Percentiles rank a stretch among this genome's conserved stretches.
These are phyloP conservation scores for Didymella segeticola DNA, from an alignment of 2,329 filamentous ascomycete species.

Conservation along the genomic window DNA sequence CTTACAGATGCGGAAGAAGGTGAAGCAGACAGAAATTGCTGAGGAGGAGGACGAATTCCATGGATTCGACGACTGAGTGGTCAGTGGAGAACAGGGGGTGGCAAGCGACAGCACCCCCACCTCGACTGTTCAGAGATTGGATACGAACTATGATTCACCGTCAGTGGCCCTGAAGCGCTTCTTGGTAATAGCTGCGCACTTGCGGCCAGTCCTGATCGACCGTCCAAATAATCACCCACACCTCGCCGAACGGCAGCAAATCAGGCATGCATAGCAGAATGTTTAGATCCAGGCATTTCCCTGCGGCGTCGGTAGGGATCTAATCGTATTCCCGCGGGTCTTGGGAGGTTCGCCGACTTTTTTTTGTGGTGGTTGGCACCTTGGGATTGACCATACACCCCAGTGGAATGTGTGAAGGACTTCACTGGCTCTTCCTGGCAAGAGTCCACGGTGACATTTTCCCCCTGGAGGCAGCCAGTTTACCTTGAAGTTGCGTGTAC, in stretches of 20 bases:
- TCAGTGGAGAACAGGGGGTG: neutral
- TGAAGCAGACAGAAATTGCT: constrained; percentile 33
- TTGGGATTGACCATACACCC: no score
- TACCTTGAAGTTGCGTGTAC: no score
- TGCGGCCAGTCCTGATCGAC: neutral
- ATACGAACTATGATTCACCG: neutral
- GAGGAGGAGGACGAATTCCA: constrained; percentile 41
- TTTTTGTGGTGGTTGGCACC: neutral
- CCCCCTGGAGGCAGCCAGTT: no score
- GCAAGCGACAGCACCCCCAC: neutral
- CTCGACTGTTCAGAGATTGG: neutral
- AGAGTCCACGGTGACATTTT: no score
- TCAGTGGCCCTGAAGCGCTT: neutral
- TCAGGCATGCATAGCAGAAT: neutral
- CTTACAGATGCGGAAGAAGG: constrained; percentile 35
- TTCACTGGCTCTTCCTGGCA: no score
- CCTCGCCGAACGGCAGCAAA: neutral
- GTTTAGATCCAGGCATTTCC: neutral
- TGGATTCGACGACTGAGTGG: constrained; percentile 44
- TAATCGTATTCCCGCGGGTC: neutral
- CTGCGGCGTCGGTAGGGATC: neutral
- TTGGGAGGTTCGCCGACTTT: neutral
- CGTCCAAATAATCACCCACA: neutral
- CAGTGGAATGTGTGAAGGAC: no score
- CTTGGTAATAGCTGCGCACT: neutral